Percentiles rank a stretch among this genome's conserved stretches.
Evolutionary conservation across 331 rosid species (phyloP).

Genomic region (Pyracantha coccinea): DNA sequence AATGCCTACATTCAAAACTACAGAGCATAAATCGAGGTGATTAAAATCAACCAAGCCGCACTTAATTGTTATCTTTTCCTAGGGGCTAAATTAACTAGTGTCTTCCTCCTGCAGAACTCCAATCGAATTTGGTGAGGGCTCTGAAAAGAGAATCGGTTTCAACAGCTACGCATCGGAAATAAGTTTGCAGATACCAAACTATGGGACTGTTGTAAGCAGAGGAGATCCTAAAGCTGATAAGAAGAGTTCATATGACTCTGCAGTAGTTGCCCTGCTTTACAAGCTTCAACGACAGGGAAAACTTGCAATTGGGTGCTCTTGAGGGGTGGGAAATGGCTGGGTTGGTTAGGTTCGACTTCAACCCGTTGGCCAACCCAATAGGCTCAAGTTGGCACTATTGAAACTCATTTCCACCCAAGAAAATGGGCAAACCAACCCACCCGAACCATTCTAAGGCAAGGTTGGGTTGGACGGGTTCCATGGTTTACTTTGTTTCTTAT

Average conservation of each 20-base stretch:
- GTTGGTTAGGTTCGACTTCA: neutral
- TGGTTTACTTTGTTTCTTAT: neutral
- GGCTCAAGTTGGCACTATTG: too few species aligned
- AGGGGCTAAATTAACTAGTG: neutral
- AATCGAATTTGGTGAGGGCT: slow-evolving; percentile 43
- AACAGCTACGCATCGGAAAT: slow-evolving; percentile 53
- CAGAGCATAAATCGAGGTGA: slow-evolving; percentile 59
- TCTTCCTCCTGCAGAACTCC: slow-evolving; percentile 31
- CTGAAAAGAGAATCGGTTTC: slow-evolving; percentile 29
- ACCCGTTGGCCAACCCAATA: neutral
- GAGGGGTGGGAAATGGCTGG: neutral
- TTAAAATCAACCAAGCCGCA: neutral
- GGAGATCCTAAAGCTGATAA: slow-evolving; percentile 76
- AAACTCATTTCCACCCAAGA: neutral
- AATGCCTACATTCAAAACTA: slow-evolving; percentile 46
- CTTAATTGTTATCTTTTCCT: neutral
- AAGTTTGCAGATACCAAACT: slow-evolving; percentile 51
- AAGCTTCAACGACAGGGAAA: slow-evolving; percentile 52
- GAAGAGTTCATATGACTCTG: slow-evolving; percentile 77
- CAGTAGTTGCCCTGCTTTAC: slow-evolving; percentile 35
- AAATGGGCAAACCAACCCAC: neutral
- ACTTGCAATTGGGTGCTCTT: slow-evolving; percentile 31
- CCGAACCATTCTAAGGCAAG: neutral
- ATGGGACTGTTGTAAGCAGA: slow-evolving; percentile 36
- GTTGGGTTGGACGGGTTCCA: neutral